phyloP scores from a whole-genome alignment of 805 yeast species.

The Monosporozyma aerobia region DNA sequence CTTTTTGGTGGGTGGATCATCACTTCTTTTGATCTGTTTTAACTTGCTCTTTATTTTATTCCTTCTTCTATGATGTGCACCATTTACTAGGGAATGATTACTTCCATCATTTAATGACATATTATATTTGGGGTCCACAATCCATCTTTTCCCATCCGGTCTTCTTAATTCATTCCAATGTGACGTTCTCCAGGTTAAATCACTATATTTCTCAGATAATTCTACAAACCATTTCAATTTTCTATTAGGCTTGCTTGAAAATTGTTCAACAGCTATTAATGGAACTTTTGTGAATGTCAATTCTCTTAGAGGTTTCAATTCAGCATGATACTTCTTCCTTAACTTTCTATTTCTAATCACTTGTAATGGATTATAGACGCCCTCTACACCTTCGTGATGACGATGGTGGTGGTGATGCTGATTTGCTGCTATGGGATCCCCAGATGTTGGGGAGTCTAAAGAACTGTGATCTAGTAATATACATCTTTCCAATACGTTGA shows the following conservation, averaged over 20 bases:
- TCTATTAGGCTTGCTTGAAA: constrained; percentile 39
- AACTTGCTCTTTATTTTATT: neutral
- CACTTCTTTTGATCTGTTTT: neutral
- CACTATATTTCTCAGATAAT: constrained; percentile 47
- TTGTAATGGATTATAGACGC: constrained; percentile 74
- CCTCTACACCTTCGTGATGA: constrained; percentile 46
- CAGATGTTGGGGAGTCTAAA: neutral
- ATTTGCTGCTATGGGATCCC: neutral
- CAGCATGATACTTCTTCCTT: constrained; percentile 38
- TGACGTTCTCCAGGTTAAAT: constrained; percentile 41
- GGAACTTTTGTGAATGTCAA: constrained; percentile 43
- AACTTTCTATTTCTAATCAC: constrained; percentile 63
- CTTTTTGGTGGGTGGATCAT: neutral
- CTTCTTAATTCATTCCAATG: constrained; percentile 27
- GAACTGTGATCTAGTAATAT: constrained; percentile 19
- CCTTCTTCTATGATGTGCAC: constrained; percentile 4
- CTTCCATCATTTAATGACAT: neutral
- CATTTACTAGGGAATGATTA: neutral
- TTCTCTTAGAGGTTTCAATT: constrained; percentile 33
- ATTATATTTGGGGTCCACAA: constrained; percentile 5
- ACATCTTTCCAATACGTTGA: constrained; percentile 37
- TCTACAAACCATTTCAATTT: constrained; percentile 58
- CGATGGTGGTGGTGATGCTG: constrained; percentile 4
- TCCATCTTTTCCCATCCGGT: constrained; percentile 25
- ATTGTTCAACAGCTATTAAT: constrained; percentile 46